phyloP scores from a whole-genome alignment of 2,329 filamentous ascomycete species.

The Triangularia verruculosa region DNA sequence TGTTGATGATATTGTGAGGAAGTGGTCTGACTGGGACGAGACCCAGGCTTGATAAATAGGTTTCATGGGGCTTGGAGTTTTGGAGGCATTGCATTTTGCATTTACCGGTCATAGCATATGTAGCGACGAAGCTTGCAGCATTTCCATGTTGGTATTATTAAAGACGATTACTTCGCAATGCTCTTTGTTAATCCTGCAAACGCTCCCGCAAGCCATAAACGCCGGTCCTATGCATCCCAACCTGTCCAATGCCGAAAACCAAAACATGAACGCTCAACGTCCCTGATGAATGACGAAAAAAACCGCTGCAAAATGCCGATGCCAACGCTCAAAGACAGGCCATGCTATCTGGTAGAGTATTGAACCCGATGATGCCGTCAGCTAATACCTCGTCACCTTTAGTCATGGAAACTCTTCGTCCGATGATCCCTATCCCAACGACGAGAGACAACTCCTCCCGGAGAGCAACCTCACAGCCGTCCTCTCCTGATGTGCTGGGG shows the following conservation, averaged over 20 bases:
- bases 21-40: slow-evolving; percentile 87
- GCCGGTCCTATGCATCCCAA: not conserved
- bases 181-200: not conserved
- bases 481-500: not conserved
- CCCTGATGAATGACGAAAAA: not conserved
- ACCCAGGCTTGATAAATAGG: slow-evolving; percentile 21
- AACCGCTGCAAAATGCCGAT: not conserved
- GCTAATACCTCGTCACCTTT: slow-evolving; percentile 18
- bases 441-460: slow-evolving; percentile 19
- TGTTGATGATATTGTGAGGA: slow-evolving; percentile 62
- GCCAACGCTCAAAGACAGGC: slow-evolving; percentile 1
- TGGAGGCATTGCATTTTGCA: not conserved
- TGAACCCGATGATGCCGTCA: slow-evolving; percentile 30
- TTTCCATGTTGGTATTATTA: not conserved
- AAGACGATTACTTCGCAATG: too few relatives aligned
- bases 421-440: slow-evolving; percentile 30
- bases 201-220: not conserved
- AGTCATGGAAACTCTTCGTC: slow-evolving; percentile 28
- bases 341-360: slow-evolving; percentile 11
- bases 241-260: not conserved
- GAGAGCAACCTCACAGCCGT: slow-evolving; percentile 18
- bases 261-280: not conserved
- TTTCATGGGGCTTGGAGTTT: not conserved
- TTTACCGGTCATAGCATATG: not conserved
- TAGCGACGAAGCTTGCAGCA: not conserved